phyloP scores from a whole-genome alignment of 2,329 filamentous ascomycete species.

The Plectosphaerella sp. region DNA sequence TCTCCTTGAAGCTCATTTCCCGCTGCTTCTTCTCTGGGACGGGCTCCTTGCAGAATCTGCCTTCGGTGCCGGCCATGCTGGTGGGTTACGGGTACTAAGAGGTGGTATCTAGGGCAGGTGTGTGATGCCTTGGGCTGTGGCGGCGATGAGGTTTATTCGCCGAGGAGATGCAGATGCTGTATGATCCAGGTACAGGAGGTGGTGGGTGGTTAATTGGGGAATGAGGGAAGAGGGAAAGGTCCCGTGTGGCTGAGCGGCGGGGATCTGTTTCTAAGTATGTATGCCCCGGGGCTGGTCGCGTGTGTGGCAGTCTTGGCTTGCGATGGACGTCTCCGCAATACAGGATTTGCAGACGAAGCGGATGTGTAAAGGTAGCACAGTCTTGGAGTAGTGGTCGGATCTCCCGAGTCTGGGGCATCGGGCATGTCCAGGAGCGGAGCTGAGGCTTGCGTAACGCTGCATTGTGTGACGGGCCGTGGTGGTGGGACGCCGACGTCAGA shows the following conservation, averaged over 20 bases:
- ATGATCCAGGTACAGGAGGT: background rate
- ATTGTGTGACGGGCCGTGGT: no score
- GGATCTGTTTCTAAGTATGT: background rate
- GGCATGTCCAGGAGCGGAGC: no score
- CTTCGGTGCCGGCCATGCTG: conserved; percentile 4
- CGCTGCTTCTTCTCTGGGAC: conserved; percentile 5
- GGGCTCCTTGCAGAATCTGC: conserved; percentile 7
- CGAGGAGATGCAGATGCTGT: no score
- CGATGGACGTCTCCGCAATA: no score
- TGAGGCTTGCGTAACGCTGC: no score
- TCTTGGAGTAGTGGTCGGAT: no score
- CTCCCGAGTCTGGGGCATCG: no score
- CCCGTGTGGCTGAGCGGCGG: background rate
- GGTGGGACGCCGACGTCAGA: no score
- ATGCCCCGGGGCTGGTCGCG: background rate
- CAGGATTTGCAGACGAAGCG: no score
- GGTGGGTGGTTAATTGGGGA: background rate
- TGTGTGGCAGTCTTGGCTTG: background rate
- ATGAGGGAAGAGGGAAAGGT: background rate
- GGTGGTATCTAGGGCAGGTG: no score
- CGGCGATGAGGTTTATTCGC: background rate
- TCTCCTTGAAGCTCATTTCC: conserved; percentile 34
- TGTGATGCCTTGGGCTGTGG: background rate
- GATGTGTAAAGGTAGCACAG: no score
- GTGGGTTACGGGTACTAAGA: background rate